Evolutionary conservation across 1,284 basidiomycete genomes (phyloP).

Genomic region (Gomphus bonarii): DNA sequence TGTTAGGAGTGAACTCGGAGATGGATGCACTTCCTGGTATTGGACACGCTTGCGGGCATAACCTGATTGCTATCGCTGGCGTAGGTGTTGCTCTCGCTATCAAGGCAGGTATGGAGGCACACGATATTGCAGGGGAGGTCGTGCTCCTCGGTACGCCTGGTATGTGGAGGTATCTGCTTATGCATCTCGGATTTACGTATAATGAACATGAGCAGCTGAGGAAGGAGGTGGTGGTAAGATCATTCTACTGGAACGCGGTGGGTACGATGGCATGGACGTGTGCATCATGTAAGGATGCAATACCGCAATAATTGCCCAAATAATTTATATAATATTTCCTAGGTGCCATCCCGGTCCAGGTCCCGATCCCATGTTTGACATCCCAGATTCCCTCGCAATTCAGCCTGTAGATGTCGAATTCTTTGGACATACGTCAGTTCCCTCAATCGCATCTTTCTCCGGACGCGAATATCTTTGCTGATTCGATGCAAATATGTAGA

Average conservation of each 20-base stretch:
- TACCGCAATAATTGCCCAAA: not conserved
- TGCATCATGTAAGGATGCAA: conserved; percentile 24
- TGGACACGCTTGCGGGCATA: conserved; percentile 39
- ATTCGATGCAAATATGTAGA: conserved; percentile 17
- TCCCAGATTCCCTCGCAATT: not conserved
- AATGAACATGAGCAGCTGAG: conserved; percentile 24
- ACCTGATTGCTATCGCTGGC: conserved; percentile 38
- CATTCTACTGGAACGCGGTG: conserved; percentile 28
- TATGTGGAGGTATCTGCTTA: conserved; percentile 1
- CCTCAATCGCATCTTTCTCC: not conserved
- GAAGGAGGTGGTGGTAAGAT: conserved; percentile 38
- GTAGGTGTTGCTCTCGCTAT: conserved; percentile 31
- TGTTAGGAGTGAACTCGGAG: conserved; percentile 28
- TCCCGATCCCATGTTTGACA: not conserved
- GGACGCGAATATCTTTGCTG: not conserved
- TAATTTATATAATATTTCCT: too few relatives aligned
- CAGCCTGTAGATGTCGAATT: not conserved
- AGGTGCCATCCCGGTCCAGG: conserved; percentile 20
- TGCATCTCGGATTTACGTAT: not conserved
- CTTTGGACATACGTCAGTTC: conserved; percentile 1
- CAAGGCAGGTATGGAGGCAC: conserved; percentile 26
- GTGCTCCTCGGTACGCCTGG: conserved; percentile 37
- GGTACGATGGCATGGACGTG: conserved; percentile 31
- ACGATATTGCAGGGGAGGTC: conserved; percentile 30
- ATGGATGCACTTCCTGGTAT: conserved; percentile 29